Percentiles rank a stretch among this genome's conserved stretches.
Conservation (phyloP, 768 basidiomycete species). For the Hericium coralloides region DNA sequence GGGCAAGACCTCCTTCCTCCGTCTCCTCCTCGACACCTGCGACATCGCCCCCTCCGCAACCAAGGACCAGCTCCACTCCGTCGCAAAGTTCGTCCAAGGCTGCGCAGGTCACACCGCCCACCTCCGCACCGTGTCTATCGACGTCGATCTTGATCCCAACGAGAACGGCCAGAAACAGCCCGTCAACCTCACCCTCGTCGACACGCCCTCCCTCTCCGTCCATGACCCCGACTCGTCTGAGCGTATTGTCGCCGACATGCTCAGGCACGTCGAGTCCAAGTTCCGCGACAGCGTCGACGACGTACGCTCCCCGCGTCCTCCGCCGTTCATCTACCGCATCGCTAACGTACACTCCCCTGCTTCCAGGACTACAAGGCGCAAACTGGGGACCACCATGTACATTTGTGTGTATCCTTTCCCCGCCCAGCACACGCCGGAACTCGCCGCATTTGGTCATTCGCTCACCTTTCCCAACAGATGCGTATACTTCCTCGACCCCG, state of each 20-base stretch:
- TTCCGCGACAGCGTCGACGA: constrained; percentile 70
- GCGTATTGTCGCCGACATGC: constrained; percentile 54
- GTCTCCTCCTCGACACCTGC: constrained; percentile 77
- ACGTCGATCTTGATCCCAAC: constrained; percentile 55
- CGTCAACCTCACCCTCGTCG: constrained; percentile 63
- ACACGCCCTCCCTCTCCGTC: constrained; percentile 77
- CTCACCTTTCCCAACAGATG: constrained; percentile 38
- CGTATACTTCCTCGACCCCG: constrained; percentile 83
- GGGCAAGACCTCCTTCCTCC: constrained; percentile 83
- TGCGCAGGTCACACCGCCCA: constrained; percentile 63
- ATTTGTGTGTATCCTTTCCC: constrained; percentile 46
- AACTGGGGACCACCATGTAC: constrained; percentile 69
- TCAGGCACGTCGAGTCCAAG: constrained; percentile 63
- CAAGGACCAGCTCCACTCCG: constrained; percentile 69
- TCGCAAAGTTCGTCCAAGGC: constrained; percentile 77
- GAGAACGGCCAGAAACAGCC: constrained; percentile 35
- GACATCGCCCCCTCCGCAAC: constrained; percentile 51
- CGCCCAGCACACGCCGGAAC: constrained; percentile 3
- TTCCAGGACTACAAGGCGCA: constrained; percentile 63
- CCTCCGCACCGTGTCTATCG: constrained; percentile 62
- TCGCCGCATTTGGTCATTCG: constrained; percentile 9
- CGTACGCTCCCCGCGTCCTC: constrained; percentile 39
- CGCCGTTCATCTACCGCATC: constrained; percentile 11
- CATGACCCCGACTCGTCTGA: constrained; percentile 57
- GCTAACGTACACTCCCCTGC: constrained; percentile 12